phyloP scores from a whole-genome alignment of 495 filamentous ascomycete species.

The Annulohypoxylon moriforme region DNA sequence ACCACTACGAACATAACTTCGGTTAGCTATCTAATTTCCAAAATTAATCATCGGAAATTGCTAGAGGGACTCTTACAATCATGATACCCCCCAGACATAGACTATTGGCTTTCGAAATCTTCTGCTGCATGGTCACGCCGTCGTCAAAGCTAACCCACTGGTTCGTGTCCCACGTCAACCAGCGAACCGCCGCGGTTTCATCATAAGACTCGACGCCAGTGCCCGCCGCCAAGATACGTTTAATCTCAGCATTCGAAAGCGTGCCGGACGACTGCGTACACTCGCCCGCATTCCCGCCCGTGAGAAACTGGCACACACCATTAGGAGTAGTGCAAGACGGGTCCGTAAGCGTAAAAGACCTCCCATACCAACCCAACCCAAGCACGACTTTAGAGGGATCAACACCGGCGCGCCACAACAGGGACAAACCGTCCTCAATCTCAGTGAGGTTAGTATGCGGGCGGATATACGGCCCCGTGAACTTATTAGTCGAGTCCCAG shows the following conservation, averaged over 20 bases:
- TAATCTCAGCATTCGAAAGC: conserved; percentile 55
- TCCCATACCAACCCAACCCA: not conserved
- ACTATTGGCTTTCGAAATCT: conserved; percentile 53
- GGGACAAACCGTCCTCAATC: not conserved
- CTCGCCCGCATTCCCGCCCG: not conserved
- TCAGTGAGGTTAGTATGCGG: not conserved
- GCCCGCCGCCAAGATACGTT: conserved; percentile 29
- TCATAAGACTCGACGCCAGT: conserved; percentile 13
- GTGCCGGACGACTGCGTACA: not conserved
- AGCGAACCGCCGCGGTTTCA: conserved; percentile 50
- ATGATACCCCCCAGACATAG: conserved; percentile 40
- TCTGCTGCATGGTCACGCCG: conserved; percentile 52
- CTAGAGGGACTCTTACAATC: not conserved
- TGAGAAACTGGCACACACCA: not conserved
- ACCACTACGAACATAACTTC: not conserved
- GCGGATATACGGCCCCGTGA: not conserved
- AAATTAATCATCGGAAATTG: too few species aligned
- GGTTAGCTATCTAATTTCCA: not conserved
- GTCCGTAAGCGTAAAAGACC: not conserved
- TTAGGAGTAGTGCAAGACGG: not conserved
- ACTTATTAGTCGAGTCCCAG: not conserved
- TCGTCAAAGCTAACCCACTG: conserved; percentile 64
- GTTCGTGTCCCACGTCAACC: conserved; percentile 49
- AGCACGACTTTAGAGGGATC: not conserved
- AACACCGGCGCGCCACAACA: not conserved